phyloP scores from a whole-genome alignment of 2,329 filamentous ascomycete genomes.

The Trichoderma asperellum region DNA sequence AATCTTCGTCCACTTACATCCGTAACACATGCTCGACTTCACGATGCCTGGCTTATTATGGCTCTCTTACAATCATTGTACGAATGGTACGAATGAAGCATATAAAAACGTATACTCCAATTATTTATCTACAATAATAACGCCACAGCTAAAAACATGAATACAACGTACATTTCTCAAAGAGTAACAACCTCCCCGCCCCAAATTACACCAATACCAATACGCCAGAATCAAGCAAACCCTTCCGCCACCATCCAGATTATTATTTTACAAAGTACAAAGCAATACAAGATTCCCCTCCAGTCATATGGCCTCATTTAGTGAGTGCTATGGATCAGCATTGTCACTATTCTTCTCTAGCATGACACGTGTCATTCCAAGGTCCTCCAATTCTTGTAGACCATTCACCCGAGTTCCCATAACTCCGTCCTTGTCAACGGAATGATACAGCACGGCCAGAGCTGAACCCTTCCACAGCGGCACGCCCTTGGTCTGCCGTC shows the following conservation, averaged over 20 bases:
- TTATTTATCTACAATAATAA: background rate
- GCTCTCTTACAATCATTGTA: background rate
- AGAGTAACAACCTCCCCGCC: background rate
- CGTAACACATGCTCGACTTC: background rate
- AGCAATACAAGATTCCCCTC: background rate
- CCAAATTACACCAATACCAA: too few relatives aligned
- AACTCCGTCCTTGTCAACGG: background rate
- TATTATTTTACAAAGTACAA: background rate
- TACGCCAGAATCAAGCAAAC: background rate
- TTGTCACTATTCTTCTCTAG: background rate
- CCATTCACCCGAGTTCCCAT: background rate
- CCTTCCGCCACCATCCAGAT: background rate
- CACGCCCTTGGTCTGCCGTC: background rate
- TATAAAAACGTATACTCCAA: background rate
- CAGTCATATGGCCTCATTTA: background rate
- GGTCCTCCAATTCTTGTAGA: background rate
- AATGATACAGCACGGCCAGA: conserved; percentile 9
- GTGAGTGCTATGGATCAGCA: background rate
- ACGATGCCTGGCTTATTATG: background rate
- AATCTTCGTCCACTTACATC: background rate
- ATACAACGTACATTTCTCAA: background rate
- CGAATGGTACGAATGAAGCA: background rate
- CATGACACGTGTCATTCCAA: background rate
- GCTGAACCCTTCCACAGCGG: conserved; percentile 3
- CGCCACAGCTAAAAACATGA: background rate